Evolutionary conservation across 2,329 filamentous ascomycete species (phyloP).

Genomic region (Westerdykella ornata): DNA sequence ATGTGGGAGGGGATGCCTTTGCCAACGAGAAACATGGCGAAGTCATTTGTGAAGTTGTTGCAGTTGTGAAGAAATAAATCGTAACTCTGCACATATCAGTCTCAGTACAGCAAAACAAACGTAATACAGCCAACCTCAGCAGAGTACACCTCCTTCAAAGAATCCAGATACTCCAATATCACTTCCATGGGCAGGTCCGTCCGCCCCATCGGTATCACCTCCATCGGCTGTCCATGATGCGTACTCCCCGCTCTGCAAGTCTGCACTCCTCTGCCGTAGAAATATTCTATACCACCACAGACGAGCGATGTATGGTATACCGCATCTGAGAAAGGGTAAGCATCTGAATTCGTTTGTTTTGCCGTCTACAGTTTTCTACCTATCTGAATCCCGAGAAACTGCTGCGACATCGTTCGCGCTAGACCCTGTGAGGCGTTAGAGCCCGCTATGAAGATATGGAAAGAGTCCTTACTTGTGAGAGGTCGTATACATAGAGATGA

Average conservation of each 20-base stretch:
- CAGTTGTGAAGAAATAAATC: slow-evolving; percentile 89
- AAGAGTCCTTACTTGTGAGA: slow-evolving; percentile 36
- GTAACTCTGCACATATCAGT: slow-evolving; percentile 53
- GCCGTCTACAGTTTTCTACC: slow-evolving; percentile 3
- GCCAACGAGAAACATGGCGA: slow-evolving; percentile 81
- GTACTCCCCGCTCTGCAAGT: slow-evolving; percentile 73
- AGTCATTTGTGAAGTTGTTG: slow-evolving; percentile 94
- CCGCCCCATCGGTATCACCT: slow-evolving; percentile 65
- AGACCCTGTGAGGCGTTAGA: slow-evolving; percentile 42
- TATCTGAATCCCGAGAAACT: slow-evolving; percentile 62
- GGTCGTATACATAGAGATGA: slow-evolving; percentile 48
- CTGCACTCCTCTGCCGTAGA: slow-evolving; percentile 83
- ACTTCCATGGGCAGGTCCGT: slow-evolving; percentile 75
- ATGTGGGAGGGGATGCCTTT: slow-evolving; percentile 86
- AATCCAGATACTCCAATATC: slow-evolving; percentile 80
- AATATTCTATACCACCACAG: slow-evolving; percentile 76
- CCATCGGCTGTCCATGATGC: slow-evolving; percentile 78
- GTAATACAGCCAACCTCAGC: slow-evolving; percentile 51
- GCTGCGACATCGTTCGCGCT: slow-evolving; percentile 49
- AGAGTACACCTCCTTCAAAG: slow-evolving; percentile 74
- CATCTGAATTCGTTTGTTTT: neutral
- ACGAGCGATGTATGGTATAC: slow-evolving; percentile 93
- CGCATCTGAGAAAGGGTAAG: slow-evolving; percentile 52
- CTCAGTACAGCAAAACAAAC: neutral
- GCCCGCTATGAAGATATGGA: neutral